Conservation (phyloP, 2,329 filamentous ascomycete species). For the Aspergillus sp. region DNA sequence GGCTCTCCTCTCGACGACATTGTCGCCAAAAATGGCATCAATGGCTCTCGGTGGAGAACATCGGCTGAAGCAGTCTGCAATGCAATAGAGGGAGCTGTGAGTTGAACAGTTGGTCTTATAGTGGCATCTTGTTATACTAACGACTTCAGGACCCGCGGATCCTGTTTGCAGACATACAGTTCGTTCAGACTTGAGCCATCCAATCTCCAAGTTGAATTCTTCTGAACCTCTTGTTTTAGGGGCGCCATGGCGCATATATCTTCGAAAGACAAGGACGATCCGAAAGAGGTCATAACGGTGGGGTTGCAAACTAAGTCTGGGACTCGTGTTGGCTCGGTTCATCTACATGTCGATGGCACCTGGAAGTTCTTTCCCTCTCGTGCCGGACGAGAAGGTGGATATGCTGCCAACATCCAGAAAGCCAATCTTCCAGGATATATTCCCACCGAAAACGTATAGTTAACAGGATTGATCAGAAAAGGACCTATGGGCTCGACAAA, state of each 20-base stretch:
- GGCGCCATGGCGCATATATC: no score
- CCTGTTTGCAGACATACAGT: no score
- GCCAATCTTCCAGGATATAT: background rate
- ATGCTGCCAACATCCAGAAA: slow-evolving; percentile 1
- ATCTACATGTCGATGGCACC: slow-evolving; percentile 8
- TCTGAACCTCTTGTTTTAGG: background rate
- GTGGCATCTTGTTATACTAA: background rate
- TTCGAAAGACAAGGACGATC: slow-evolving; percentile 8
- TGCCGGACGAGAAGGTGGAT: slow-evolving; percentile 8
- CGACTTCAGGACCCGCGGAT: background rate
- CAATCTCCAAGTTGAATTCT: background rate
- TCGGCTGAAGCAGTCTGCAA: background rate
- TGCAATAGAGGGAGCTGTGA: background rate
- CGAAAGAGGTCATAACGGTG: slow-evolving; percentile 8
- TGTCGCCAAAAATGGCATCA: background rate
- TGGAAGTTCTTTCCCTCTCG: slow-evolving; percentile 11
- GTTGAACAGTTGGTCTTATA: background rate
- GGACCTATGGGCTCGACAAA: background rate
- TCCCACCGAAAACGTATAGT: background rate
- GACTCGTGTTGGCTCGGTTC: slow-evolving; percentile 4
- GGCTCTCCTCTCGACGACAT: background rate
- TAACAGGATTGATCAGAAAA: background rate
- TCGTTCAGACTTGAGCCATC: background rate
- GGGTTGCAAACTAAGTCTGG: slow-evolving; percentile 1
- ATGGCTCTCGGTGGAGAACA: background rate